phyloP scores from a whole-genome alignment of 108 stramenopile species.

The Cyclostephanos invisitatus region DNA sequence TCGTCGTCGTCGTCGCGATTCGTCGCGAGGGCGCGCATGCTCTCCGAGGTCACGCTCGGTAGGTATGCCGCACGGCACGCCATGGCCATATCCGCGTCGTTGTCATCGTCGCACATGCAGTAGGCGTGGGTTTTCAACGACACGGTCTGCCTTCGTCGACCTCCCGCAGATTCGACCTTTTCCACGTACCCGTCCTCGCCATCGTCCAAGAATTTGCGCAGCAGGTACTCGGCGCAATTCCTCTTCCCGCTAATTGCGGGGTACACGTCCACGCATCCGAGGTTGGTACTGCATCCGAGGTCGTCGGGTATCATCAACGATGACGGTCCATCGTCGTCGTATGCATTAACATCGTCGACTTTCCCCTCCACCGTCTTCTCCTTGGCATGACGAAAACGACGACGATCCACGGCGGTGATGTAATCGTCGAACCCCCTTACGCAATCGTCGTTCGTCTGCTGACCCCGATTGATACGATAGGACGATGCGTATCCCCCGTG shows the following conservation, averaged over 20 bases:
- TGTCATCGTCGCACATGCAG: constrained; percentile 89
- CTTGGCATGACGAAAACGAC: too few species aligned
- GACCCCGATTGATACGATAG: constrained; percentile 75
- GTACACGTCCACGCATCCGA: constrained; percentile 80
- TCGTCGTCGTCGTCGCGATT: neutral
- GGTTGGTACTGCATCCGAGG: constrained; percentile 61
- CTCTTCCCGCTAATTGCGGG: constrained; percentile 70
- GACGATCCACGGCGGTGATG: too few species aligned
- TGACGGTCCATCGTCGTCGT: too few species aligned
- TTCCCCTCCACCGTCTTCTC: too few species aligned
- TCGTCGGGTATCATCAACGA: constrained; percentile 24
- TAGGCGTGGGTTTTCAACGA: constrained; percentile 42
- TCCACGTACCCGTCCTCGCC: constrained; percentile 6
- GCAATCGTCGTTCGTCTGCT: constrained; percentile 50
- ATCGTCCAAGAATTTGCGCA: constrained; percentile 38
- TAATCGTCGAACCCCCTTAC: constrained; percentile 22
- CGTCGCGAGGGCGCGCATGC: constrained; percentile 33
- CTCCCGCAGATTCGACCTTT: neutral
- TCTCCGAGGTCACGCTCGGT: constrained; percentile 62
- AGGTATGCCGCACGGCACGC: constrained; percentile 71
- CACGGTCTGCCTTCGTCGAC: neutral
- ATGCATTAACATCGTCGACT: constrained; percentile 5
- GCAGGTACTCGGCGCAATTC: constrained; percentile 71
- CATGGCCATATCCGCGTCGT: constrained; percentile 86
- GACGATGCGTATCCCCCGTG: constrained; percentile 66